phyloP scores from a whole-genome alignment of 2,329 filamentous ascomycete species.

The Pestalotiopsis sp. region DNA sequence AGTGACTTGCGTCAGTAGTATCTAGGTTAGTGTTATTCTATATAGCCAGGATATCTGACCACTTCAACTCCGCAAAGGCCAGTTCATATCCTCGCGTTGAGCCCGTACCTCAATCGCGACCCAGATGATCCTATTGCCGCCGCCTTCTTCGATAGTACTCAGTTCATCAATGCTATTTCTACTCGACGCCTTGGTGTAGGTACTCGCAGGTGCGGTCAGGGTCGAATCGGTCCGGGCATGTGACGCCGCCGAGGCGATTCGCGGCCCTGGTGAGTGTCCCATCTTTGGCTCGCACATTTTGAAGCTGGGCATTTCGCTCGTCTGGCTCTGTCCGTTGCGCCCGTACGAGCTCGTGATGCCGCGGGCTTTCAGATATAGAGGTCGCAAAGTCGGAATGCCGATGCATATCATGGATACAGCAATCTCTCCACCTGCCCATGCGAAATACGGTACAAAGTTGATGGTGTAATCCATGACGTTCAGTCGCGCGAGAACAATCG shows the following conservation, averaged over 20 bases:
- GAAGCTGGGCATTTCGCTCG: constrained; percentile 31
- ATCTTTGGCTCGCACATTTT: constrained; percentile 23
- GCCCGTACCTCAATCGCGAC: constrained; percentile 32
- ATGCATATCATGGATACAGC: constrained; percentile 31
- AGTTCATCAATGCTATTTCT: constrained; percentile 33
- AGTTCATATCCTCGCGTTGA: constrained; percentile 25
- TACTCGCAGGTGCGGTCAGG: constrained; percentile 23
- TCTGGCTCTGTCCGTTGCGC: constrained; percentile 16
- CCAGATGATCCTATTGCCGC: constrained; percentile 28
- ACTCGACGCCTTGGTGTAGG: constrained; percentile 21
- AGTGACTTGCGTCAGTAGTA: constrained; percentile 15
- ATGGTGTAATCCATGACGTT: constrained; percentile 32
- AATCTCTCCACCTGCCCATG: constrained; percentile 33
- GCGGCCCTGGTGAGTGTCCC: constrained; percentile 19
- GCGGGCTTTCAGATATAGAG: constrained; percentile 28
- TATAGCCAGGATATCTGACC: not conserved
- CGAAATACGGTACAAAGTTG: constrained; percentile 32
- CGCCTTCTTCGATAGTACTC: constrained; percentile 4
- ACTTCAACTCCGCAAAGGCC: constrained; percentile 27
- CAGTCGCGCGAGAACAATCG: constrained; percentile 26
- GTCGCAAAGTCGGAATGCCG: constrained; percentile 29
- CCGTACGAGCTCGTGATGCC: constrained; percentile 24
- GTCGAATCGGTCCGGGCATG: constrained; percentile 21
- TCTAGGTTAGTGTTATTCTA: not conserved
- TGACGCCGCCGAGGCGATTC: constrained; percentile 16